Evolutionary conservation across 148 eudicot species (phyloP).

Genomic region (Spergularia bocconei): DNA sequence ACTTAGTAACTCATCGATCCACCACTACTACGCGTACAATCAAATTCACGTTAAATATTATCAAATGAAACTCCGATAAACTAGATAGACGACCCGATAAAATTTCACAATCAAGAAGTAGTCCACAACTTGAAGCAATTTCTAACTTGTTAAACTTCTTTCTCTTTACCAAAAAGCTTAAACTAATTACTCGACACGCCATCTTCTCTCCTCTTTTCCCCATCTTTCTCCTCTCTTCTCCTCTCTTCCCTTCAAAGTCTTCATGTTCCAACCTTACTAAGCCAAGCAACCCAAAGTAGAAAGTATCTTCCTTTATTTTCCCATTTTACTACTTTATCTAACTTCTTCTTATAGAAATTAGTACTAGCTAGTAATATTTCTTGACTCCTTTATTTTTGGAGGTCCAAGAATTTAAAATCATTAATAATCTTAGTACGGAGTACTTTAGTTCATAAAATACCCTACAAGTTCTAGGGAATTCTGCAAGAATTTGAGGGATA

Average conservation of each 20-base stretch:
- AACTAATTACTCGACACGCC: constrained; percentile 4
- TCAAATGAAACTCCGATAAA: too few species aligned
- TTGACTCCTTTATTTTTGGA: too few species aligned
- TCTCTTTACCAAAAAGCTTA: not conserved
- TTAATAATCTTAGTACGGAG: not conserved
- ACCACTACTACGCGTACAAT: too few species aligned
- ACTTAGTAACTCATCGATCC: too few species aligned
- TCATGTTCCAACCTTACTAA: not conserved
- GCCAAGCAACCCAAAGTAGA: not conserved
- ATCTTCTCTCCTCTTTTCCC: not conserved
- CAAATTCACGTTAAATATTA: too few species aligned
- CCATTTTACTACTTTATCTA: too few species aligned
- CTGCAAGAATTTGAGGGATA: not conserved
- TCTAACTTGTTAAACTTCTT: not conserved
- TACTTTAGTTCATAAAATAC: not conserved
- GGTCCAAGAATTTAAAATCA: too few species aligned
- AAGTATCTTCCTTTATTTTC: not conserved
- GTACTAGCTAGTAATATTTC: too few species aligned
- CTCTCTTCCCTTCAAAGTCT: not conserved
- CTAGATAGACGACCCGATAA: not conserved
- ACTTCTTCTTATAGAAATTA: too few species aligned
- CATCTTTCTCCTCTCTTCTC: not conserved
- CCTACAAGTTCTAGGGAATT: not conserved
- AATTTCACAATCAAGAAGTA: not conserved
- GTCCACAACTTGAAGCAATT: constrained; percentile 5